Percentiles rank a stretch among this genome's conserved stretches.
Conservation (phyloP, 2,329 filamentous ascomycete species). For the Colletotrichum sublineola region DNA sequence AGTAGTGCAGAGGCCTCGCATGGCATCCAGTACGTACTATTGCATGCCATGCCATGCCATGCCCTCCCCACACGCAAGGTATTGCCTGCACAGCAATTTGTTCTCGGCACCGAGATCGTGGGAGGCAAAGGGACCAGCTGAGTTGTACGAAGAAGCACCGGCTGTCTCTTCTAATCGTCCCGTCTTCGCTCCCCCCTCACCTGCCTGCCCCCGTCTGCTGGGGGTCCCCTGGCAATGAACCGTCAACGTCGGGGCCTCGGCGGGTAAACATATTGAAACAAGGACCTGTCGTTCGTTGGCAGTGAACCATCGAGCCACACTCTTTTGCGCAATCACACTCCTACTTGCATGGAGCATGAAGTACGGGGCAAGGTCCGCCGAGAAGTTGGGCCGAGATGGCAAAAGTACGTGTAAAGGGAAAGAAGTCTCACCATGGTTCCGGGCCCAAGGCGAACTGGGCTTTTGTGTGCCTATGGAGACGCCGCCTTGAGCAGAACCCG, state of each 20-base stretch:
- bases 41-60: neutral
- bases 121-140: slow-evolving; percentile 7
- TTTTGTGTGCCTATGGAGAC: slow-evolving; percentile 31
- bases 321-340: slow-evolving; percentile 13
- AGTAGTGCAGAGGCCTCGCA: slow-evolving; percentile 10
- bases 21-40: neutral
- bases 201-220: neutral
- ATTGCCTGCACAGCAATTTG: neutral
- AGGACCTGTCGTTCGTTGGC: slow-evolving; percentile 32
- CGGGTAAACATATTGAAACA: slow-evolving; percentile 39
- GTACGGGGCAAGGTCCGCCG: slow-evolving; percentile 24
- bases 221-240: slow-evolving; percentile 27
- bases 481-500: slow-evolving; percentile 19
- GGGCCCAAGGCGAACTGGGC: slow-evolving; percentile 1
- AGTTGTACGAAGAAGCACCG: neutral
- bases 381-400: slow-evolving; percentile 35
- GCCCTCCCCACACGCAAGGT: neutral
- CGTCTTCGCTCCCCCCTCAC: slow-evolving; percentile 25
- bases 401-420: neutral
- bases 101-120: slow-evolving; percentile 19
- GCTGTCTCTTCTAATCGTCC: slow-evolving; percentile 22
- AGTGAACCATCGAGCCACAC: slow-evolving; percentile 14
- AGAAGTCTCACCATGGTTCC: slow-evolving; percentile 39
- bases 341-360: neutral
- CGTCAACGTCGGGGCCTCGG: slow-evolving; percentile 12